Evolutionary conservation across 169 alveolate species (phyloP), one percentile per base, ranked within the genome.

Genomic region (Plasmodium relictum): DNA sequence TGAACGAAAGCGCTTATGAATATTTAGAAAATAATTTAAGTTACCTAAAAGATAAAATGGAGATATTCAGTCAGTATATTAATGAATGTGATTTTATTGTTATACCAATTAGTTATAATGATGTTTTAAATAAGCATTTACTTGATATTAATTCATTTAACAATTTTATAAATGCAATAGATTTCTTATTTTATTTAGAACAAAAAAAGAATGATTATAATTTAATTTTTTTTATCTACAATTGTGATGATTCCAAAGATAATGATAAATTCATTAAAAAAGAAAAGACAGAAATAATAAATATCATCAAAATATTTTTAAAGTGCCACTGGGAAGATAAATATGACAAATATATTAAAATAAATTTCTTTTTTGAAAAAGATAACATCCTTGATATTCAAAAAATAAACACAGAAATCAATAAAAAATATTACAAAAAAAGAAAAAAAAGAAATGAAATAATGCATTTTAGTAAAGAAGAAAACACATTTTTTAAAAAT

Each of bases 51-150:
- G 42, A 68, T 6, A 42, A 54, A 18, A 37, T 83, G 31, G 63
- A 68, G 52, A 56, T n/a, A 7, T 10, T 83, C 24, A 31, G 72
- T 12, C 10, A 41, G 3, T 20, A 83, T 61, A 42, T 83, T 18
- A 31, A 52, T 7, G 39, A 83, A 42, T 83, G 73, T 4, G 91
- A 83, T 22, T 16, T 39, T 3, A 20, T 68, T 39, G 10, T 83
- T 6, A 62, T 83, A 5, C 91, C 91, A n/a, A 68, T 83, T 7
- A 83, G 69, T 50, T 83, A 83, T 71, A 58, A 83, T 12, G 91
- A 83, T 58, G 69, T 83, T 50, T 69, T 83, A 54, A 83, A 83
- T 39, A 44, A 68, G 18, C 91, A 83, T 42, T 45, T 83, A 20
- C 26, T 83, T 26, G 85, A 83, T 44, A 83, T 83, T 42, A 12